Evolutionary conservation across 164 flowering plant genomes (phyloP).

Genomic region (Litsea cubeba): DNA sequence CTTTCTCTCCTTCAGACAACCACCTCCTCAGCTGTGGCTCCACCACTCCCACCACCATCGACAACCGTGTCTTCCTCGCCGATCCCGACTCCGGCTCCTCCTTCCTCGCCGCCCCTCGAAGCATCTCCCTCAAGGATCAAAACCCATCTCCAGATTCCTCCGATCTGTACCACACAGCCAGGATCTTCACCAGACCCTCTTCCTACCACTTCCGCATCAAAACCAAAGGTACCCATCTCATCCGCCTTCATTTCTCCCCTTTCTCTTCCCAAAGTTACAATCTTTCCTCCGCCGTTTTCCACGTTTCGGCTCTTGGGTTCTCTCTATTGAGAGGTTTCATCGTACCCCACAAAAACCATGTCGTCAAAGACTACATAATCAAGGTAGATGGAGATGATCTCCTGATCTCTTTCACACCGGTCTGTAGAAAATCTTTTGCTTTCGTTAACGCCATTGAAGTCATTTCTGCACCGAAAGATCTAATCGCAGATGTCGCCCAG

Average conservation of each 20-base stretch:
- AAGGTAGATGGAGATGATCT: conserved; percentile 18
- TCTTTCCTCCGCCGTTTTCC: conserved; percentile 5
- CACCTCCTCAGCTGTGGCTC: conserved; percentile 6
- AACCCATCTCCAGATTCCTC: conserved; percentile 1
- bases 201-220: conserved; percentile 3
- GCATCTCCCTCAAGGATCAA: conserved; percentile 2
- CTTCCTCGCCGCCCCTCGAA: conserved; percentile 10
- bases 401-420: conserved; percentile 47
- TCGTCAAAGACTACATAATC: conserved; percentile 11
- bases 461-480: conserved; percentile 58
- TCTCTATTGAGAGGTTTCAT: conserved; percentile 6
- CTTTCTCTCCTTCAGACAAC: neutral
- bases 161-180: conserved; percentile 7
- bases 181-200: conserved; percentile 3
- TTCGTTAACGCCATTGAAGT: conserved; percentile 77
- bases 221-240: conserved; percentile 6
- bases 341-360: neutral
- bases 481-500: conserved; percentile 44
- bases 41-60: neutral
- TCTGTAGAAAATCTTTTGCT: conserved; percentile 32
- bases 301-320: conserved; percentile 9
- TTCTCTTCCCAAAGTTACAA: neutral
- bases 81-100: neutral
- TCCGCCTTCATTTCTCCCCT: conserved; percentile 11
- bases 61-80: neutral